Evolutionary conservation across 1,284 basidiomycete species (phyloP).

Genomic region (Heliocybe sulcata): DNA sequence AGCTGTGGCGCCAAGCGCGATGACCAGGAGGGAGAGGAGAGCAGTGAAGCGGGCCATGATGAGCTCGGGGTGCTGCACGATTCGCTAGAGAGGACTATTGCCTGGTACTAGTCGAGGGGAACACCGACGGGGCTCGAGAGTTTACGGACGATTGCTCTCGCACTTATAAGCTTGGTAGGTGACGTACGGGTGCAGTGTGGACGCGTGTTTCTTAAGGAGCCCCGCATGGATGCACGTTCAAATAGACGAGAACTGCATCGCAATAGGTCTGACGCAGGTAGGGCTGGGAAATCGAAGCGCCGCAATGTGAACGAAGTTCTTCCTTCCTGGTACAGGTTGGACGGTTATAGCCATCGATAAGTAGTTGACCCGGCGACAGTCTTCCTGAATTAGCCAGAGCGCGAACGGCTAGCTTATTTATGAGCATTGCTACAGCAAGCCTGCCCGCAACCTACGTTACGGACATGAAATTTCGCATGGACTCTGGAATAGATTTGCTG

Average conservation of each 20-base stretch:
- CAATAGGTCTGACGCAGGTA: not conserved
- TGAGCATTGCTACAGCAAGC: too few relatives aligned
- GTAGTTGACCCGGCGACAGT: not conserved
- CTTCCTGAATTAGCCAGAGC: too few relatives aligned
- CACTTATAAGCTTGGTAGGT: not conserved
- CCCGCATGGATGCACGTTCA: not conserved
- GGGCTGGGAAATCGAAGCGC: not conserved
- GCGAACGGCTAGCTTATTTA: too few relatives aligned
- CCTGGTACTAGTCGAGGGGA: constrained; percentile 2
- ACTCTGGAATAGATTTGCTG: too few relatives aligned
- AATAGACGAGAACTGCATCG: not conserved
- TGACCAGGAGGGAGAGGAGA: not conserved
- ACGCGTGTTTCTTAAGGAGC: not conserved
- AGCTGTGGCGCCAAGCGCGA: not conserved
- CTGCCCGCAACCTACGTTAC: too few relatives aligned
- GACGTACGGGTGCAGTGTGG: not conserved
- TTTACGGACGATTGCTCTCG: not conserved
- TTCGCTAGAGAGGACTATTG: not conserved
- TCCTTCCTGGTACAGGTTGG: not conserved
- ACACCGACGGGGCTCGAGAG: not conserved
- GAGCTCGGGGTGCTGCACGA: not conserved
- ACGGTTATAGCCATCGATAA: not conserved
- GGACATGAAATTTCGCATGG: too few relatives aligned
- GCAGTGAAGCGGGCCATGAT: not conserved
- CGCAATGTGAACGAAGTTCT: not conserved